These are phyloP conservation scores for Teratosphaeria zuluensis DNA, from an alignment of 2,329 filamentous ascomycete genomes.

Conservation along the genomic window DNA sequence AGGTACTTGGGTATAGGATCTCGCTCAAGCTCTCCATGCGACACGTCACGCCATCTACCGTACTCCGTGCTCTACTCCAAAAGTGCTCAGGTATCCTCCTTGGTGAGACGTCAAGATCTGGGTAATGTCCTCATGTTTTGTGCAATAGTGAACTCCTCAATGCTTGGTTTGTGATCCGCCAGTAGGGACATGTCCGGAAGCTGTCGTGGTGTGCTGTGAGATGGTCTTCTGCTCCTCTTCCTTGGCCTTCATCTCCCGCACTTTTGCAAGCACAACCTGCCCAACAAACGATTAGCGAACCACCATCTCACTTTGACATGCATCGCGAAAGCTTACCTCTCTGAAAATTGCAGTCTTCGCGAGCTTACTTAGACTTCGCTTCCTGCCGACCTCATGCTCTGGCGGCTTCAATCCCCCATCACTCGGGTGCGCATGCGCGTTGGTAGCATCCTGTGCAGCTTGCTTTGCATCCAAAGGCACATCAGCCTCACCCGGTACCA, in stretches of 20 bases:
- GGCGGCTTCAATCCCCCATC: conserved; percentile 12
- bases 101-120: neutral
- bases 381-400: conserved; percentile 26
- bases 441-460: conserved; percentile 41
- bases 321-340: conserved; percentile 49
- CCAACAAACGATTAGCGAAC: neutral
- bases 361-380: conserved; percentile 47
- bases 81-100: neutral
- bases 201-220: conserved; percentile 5
- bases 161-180: neutral
- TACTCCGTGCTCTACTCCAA: neutral
- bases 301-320: conserved; percentile 2
- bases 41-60: neutral
- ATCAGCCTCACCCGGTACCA: conserved; percentile 47
- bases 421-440: conserved; percentile 12
- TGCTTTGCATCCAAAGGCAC: conserved; percentile 54
- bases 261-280: conserved; percentile 68
- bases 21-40: too few relatives aligned
- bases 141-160: neutral
- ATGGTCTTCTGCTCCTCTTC: conserved; percentile 46
- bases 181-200: neutral
- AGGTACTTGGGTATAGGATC: too few relatives aligned
- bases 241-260: conserved; percentile 80
- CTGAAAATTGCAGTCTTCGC: conserved; percentile 73
- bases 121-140: neutral